A percentile compares a stretch with the other conserved stretches of the same genome.
phyloP scores from a whole-genome alignment of 2,329 filamentous ascomycete species.

The Fusarium tricinctum region DNA sequence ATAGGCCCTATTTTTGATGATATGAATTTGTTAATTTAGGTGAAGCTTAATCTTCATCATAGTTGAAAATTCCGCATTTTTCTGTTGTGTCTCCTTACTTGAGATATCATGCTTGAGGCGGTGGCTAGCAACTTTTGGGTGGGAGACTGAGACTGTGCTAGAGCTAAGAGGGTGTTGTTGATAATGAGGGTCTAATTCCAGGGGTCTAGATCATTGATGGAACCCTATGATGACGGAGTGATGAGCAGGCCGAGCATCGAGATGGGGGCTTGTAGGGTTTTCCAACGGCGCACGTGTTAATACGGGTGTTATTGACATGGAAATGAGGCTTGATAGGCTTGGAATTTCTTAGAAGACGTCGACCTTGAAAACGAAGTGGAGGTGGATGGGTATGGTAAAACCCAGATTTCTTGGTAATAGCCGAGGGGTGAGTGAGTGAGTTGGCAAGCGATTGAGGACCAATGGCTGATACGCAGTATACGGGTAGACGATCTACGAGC shows the following conservation, averaged over 20 bases:
- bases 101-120: background rate
- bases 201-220: conserved; percentile 19
- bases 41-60: too few relatives aligned
- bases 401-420: conserved; percentile 17
- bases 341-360: conserved; percentile 25
- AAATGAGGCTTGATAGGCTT: conserved; percentile 4
- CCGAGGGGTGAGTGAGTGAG: background rate
- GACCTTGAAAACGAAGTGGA: conserved; percentile 17
- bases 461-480: background rate
- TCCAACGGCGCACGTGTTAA: conserved; percentile 7
- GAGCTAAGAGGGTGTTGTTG: conserved; percentile 23
- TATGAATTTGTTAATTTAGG: too few relatives aligned
- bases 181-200: conserved; percentile 15
- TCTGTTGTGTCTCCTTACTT: too few relatives aligned
- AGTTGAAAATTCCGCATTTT: too few relatives aligned
- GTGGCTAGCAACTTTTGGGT: conserved; percentile 12
- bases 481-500: background rate
- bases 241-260: conserved; percentile 19
- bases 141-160: conserved; percentile 29
- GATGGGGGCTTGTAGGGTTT: conserved; percentile 10
- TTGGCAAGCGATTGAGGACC: background rate
- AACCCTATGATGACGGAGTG: conserved; percentile 25
- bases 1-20: too few relatives aligned
- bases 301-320: conserved; percentile 26
- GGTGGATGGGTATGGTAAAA: conserved; percentile 17